Conservation (phyloP, 2,329 filamentous ascomycete genomes). For the Phyllosticta paracitricarpa region DNA sequence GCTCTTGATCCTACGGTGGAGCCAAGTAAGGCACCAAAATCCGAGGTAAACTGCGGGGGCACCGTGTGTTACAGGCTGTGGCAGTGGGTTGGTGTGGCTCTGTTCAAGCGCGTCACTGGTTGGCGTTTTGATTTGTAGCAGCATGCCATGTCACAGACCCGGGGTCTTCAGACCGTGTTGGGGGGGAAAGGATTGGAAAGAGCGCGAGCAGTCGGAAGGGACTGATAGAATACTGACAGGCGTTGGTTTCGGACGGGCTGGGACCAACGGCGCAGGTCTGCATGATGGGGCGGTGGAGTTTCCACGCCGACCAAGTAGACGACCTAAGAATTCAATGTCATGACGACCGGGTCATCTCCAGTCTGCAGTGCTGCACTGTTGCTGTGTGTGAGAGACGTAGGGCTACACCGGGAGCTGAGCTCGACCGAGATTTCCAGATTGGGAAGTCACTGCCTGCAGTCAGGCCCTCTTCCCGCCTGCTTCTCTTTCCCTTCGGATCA, state of each 20-base stretch:
- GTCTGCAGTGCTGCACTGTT: too few relatives aligned
- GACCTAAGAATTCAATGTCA: neutral
- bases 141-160: neutral
- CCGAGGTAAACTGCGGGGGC: neutral
- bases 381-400: neutral
- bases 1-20: neutral
- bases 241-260: neutral
- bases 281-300: neutral
- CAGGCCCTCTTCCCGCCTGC: neutral
- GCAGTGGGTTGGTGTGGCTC: neutral
- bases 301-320: neutral
- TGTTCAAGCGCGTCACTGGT: slow-evolving; percentile 1
- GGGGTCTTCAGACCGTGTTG: neutral
- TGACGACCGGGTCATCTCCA: neutral
- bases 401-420: neutral
- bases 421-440: neutral
- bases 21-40: neutral
- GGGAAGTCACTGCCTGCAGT: neutral
- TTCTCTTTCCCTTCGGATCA: neutral
- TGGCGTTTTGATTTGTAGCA: neutral
- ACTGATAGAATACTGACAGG: neutral
- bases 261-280: neutral
- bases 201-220: neutral
- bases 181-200: neutral
- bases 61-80: neutral